Base-by-base conservation (phyloP, 2,329 filamentous ascomycete genomes). In the Emmonsia crescens region DNA sequence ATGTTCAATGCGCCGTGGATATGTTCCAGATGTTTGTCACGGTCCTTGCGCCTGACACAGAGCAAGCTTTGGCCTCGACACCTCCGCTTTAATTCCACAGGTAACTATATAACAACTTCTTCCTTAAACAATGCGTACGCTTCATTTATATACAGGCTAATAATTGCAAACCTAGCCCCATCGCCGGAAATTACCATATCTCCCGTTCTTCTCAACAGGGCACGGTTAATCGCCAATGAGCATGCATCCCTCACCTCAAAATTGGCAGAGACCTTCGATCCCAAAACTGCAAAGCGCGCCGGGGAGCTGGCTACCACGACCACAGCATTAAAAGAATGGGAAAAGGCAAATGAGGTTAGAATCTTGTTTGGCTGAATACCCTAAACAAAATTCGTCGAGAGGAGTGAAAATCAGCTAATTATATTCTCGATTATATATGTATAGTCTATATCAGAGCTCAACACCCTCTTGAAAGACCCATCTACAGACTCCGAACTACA, bases 401-500 rank as follows among this genome's bases (percentile, higher is more conserved):
- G 5, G 16, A 27, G 16, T 24, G 31, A n/a, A 21, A 48, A 38
- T 21, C 6, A 38, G 9, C 31, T 49, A 29, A 52, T 21, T n/a
- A 27, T 4, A 24, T 10, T 54, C 14, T 38, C 12, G 6, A 27
- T 24, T 27, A 60, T 46, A 21, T 46, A 31, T 49, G 62, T 62
- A 58, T 69, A 83, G 77, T 79, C 83, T 57, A 76, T 85, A 60
- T 63, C 72, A 57, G 94, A 97, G 75, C 83, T 99, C 59, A 84
- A 86, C 12, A 80, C 86, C 9, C 81, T 99, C 60, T 86, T 95
- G 12, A 77, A 82, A n/a, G 91, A 96, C 65, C 76, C 80, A 1
- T 73, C 76, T 24, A 82, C 83, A 64, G 85, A 88, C 66, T 67
- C 79, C 1, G 85, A 87, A 68, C 75, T 88, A 62, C 80, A 79